These are phyloP conservation scores for Zostera marina DNA, from an alignment of 116 monocot species.

Conservation along the genomic window DNA sequence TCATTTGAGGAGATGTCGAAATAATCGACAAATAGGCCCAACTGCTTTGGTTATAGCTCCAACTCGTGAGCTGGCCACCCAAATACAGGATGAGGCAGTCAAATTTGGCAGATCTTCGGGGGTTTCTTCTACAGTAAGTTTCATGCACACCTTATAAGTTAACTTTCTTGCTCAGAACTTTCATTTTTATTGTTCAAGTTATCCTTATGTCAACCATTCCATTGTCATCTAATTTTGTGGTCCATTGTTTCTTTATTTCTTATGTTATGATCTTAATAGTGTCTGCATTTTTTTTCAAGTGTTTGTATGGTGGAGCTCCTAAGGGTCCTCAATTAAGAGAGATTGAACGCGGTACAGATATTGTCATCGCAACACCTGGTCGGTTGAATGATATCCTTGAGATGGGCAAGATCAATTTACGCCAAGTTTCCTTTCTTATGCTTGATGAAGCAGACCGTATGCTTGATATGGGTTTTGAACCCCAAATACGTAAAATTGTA, in stretches of 20 bases:
- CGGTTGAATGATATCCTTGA: conserved; percentile 65
- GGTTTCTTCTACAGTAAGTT: conserved; percentile 56
- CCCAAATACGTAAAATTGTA: conserved; percentile 62
- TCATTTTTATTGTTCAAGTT: too few species aligned
- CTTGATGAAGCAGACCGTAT: conserved; percentile 77
- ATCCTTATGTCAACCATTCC: too few species aligned
- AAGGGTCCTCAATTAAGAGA: conserved; percentile 64
- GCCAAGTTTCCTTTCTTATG: conserved; percentile 61
- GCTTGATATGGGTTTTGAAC: conserved; percentile 82
- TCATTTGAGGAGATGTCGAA: conserved; percentile 31
- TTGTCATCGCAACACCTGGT: conserved; percentile 66
- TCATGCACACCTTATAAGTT: not conserved
- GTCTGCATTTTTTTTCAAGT: conserved; percentile 14
- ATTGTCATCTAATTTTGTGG: too few species aligned
- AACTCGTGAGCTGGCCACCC: conserved; percentile 58
- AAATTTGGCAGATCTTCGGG: conserved; percentile 65
- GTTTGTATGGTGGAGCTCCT: conserved; percentile 63
- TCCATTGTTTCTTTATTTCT: not conserved
- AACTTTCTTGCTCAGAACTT: too few species aligned
- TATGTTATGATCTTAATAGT: not conserved
- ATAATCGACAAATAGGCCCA: conserved; percentile 51
- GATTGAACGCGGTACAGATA: conserved; percentile 50
- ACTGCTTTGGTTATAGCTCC: conserved; percentile 52
- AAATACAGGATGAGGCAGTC: conserved; percentile 62
- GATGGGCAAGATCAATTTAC: conserved; percentile 47